Conservation (phyloP, 2,329 filamentous ascomycete species). For the Alternaria metachromatica region DNA sequence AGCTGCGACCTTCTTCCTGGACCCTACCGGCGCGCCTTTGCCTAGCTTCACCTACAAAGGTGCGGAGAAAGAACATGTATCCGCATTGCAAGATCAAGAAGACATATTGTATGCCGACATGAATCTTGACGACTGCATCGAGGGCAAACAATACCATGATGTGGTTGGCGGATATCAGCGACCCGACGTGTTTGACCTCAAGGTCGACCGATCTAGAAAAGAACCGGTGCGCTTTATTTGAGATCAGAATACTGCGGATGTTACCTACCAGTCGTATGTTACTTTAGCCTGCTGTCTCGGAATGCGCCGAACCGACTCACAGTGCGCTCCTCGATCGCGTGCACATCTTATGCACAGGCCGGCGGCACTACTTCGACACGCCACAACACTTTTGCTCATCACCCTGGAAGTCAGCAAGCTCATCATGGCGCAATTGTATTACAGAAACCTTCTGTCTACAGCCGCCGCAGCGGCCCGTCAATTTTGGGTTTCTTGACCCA, state of each 20-base stretch:
- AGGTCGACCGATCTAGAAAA: conserved; percentile 50
- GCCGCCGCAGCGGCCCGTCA: neutral
- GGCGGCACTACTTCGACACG: neutral
- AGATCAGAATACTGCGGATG: neutral
- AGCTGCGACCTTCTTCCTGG: conserved; percentile 59
- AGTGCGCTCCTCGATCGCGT: neutral
- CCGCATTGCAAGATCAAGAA: conserved; percentile 56
- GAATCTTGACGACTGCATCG: conserved; percentile 58
- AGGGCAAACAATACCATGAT: conserved; percentile 65
- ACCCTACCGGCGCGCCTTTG: conserved; percentile 56
- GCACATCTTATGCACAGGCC: neutral
- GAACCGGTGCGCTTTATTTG: conserved; percentile 12
- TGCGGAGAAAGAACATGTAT: conserved; percentile 27
- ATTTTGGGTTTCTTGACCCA: neutral
- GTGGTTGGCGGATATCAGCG: conserved; percentile 64
- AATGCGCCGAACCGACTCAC: neutral
- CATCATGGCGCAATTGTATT: neutral
- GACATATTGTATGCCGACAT: conserved; percentile 61
- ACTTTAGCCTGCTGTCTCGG: neutral
- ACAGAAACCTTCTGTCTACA: neutral
- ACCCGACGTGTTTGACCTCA: conserved; percentile 61
- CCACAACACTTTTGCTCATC: neutral
- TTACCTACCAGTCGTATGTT: neutral
- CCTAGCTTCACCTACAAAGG: conserved; percentile 48
- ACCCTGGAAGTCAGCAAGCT: neutral